phyloP scores from a whole-genome alignment of 208 protist genomes.

The Leishmania turanica region DNA sequence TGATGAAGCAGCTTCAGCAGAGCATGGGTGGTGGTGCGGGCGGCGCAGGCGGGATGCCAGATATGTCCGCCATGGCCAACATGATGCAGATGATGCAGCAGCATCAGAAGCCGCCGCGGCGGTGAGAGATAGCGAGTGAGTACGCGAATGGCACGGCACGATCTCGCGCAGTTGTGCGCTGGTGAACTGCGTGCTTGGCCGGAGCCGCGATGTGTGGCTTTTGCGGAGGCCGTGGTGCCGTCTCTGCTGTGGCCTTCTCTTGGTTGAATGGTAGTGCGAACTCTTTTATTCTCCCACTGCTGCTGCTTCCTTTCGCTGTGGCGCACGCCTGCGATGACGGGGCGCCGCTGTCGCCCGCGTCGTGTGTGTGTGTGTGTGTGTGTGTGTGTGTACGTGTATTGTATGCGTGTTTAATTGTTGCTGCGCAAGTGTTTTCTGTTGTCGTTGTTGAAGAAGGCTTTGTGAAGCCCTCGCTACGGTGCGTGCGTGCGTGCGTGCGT shows the following conservation, averaged over 20 bases:
- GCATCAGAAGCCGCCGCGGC: conserved; percentile 19
- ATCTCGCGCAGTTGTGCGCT: not conserved
- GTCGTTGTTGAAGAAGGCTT: not conserved
- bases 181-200: not conserved
- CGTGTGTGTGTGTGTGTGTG: not conserved
- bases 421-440: not conserved
- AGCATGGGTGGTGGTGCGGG: conserved; percentile 35
- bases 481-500: not conserved
- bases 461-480: not conserved
- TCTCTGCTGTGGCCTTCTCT: no score
- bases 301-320: not conserved
- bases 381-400: not conserved
- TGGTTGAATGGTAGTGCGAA: no score
- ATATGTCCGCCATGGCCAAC: conserved; percentile 50
- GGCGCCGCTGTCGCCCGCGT: not conserved
- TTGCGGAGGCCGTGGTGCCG: not conserved
- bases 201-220: not conserved
- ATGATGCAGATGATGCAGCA: conserved; percentile 65
- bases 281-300: not conserved
- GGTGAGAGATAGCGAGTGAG: not conserved
- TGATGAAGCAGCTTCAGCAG: conserved; percentile 88
- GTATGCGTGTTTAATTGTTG: not conserved
- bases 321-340: not conserved
- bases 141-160: not conserved
- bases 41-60: conserved; percentile 39